A percentile compares a stretch with the other conserved stretches of the same genome.
Evolutionary conservation across 495 filamentous ascomycete species (phyloP).

Genomic region (Hypoxylon lenormandii): DNA sequence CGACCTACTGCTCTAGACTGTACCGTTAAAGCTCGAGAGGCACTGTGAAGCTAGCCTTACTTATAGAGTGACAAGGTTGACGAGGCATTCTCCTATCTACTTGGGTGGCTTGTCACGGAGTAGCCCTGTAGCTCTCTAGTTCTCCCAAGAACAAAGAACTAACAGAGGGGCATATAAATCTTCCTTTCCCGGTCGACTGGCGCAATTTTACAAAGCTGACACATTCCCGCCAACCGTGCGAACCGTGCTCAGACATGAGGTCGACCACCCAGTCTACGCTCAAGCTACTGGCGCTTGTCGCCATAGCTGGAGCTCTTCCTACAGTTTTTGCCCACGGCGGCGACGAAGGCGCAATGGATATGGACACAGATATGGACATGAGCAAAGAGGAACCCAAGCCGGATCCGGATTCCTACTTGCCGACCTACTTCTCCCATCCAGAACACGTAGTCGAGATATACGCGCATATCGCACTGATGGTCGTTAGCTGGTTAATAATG

Average conservation of each 20-base stretch:
- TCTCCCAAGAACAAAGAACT: constrained; percentile 3
- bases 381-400: constrained; percentile 55
- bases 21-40: constrained; percentile 15
- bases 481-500: constrained; percentile 82
- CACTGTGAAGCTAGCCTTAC: constrained; percentile 20
- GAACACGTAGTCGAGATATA: constrained; percentile 76
- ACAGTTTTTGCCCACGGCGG: constrained; percentile 59
- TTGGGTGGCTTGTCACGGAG: constrained; percentile 8
- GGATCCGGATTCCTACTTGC: constrained; percentile 56
- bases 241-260: constrained; percentile 35
- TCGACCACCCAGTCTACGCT: constrained; percentile 36
- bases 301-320: constrained; percentile 49
- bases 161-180: constrained; percentile 25
- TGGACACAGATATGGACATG: constrained; percentile 64
- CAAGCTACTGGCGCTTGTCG: constrained; percentile 46
- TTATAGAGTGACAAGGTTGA: constrained; percentile 9
- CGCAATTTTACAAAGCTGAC: constrained; percentile 13
- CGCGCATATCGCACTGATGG: constrained; percentile 83
- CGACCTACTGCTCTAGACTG: constrained; percentile 3
- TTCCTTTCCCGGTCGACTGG: constrained; percentile 4
- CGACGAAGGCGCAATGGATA: constrained; percentile 50
- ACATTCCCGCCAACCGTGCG: constrained; percentile 8
- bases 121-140: neutral
- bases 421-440: constrained; percentile 81
- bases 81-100: constrained; percentile 12